phyloP scores from a whole-genome alignment of 768 basidiomycete genomes.

The Lactarius hengduanensis region DNA sequence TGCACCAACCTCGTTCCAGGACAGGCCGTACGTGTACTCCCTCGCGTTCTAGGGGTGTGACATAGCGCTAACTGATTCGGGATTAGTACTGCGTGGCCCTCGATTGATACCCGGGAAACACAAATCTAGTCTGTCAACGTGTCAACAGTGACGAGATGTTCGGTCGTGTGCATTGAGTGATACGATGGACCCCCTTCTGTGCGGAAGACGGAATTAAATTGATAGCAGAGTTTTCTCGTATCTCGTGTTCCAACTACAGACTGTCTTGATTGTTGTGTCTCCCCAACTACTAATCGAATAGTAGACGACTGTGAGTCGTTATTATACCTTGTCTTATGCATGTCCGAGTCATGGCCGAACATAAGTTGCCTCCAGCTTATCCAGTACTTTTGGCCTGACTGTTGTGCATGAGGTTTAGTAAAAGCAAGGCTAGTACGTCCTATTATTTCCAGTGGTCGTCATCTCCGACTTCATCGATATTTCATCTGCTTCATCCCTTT shows the following conservation, averaged over 20 bases:
- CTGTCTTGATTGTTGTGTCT: neutral
- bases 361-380: neutral
- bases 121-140: neutral
- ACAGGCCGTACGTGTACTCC: conserved; percentile 9
- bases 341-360: neutral
- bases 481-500: too few relatives aligned
- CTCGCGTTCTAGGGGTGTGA: too few relatives aligned
- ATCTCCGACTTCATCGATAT: too few relatives aligned
- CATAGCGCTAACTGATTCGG: neutral
- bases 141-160: conserved; percentile 2
- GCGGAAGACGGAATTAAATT: neutral
- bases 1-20: conserved; percentile 16
- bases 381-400: too few relatives aligned
- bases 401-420: too few relatives aligned
- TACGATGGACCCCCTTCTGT: neutral
- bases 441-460: too few relatives aligned
- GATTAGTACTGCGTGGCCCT: conserved; percentile 20
- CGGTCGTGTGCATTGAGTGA: neutral
- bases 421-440: too few relatives aligned
- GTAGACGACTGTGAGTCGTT: too few relatives aligned
- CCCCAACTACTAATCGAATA: too few relatives aligned
- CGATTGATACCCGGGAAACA: conserved; percentile 3
- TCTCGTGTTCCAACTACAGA: neutral
- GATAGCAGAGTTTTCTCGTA: neutral
- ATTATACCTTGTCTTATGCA: neutral